Percentiles rank a stretch among this genome's conserved stretches.
Evolutionary conservation across 106 monocot species (phyloP).

Genomic region (Narthecium ossifragum): DNA sequence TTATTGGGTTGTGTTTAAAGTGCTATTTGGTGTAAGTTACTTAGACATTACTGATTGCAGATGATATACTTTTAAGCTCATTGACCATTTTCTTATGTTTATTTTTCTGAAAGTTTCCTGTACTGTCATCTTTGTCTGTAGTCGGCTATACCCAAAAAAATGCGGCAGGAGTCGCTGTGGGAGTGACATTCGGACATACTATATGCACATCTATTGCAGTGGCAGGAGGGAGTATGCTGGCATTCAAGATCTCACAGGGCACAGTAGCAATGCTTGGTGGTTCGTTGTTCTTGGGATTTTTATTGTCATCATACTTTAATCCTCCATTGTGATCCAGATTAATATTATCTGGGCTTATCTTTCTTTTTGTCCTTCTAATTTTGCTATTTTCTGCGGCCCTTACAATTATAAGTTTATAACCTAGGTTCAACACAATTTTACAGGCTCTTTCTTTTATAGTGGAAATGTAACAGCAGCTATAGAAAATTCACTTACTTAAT

Average conservation of each 20-base stretch:
- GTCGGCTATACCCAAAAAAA: conserved; percentile 89
- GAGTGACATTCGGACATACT: conserved; percentile 70
- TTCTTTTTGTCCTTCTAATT: not conserved
- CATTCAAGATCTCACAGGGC: conserved; percentile 81
- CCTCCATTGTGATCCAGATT: conserved; percentile 63
- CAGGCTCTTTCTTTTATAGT: not conserved
- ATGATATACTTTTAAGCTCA: not conserved
- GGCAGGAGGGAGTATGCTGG: conserved; percentile 87
- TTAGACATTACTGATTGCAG: not conserved
- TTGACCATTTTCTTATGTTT: not conserved
- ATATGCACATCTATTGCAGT: conserved; percentile 86
- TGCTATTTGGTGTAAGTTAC: not conserved
- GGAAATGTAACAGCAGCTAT: not conserved
- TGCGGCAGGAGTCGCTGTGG: conserved; percentile 76
- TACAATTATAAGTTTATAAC: not conserved
- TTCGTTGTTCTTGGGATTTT: conserved; percentile 77
- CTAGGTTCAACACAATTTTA: not conserved
- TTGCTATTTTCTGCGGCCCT: not conserved
- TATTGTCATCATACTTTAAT: conserved; percentile 84
- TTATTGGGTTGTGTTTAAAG: too few species aligned
- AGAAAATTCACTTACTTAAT: not conserved
- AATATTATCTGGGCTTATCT: too few species aligned
- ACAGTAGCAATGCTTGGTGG: conserved; percentile 85
- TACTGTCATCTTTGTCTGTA: not conserved
- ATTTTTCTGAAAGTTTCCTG: not conserved